These are phyloP conservation scores for Athelia sp. DNA, from an alignment of 1,284 basidiomycete species.

Conservation along the genomic window DNA sequence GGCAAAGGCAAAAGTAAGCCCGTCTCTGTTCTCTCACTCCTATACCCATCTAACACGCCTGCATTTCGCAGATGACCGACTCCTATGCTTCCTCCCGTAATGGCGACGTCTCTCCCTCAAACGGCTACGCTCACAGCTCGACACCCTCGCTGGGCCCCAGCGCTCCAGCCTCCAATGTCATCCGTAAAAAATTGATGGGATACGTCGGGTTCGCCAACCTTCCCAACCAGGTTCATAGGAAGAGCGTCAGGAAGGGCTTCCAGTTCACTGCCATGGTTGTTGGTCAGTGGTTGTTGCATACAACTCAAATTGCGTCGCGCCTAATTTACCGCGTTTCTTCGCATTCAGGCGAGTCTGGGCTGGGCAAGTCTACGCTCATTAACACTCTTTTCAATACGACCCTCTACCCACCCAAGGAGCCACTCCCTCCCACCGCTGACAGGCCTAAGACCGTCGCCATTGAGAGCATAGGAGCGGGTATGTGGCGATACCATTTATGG, in stretches of 20 bases:
- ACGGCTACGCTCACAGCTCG: slow-evolving; percentile 56
- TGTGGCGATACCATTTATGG: slow-evolving; percentile 25
- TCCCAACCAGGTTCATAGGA: slow-evolving; percentile 96
- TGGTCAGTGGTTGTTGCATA: slow-evolving; percentile 55
- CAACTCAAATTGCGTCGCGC: slow-evolving; percentile 8
- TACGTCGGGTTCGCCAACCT: slow-evolving; percentile 91
- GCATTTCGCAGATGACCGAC: slow-evolving; percentile 58
- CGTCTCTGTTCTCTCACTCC: slow-evolving; percentile 21
- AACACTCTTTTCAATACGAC: slow-evolving; percentile 97
- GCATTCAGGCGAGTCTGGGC: slow-evolving; percentile 84
- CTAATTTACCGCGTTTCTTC: slow-evolving; percentile 14
- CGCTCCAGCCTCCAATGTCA: slow-evolving; percentile 51
- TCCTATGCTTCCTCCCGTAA: slow-evolving; percentile 64
- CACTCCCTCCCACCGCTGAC: slow-evolving; percentile 80
- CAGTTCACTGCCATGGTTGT: slow-evolving; percentile 97
- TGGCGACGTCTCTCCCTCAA: slow-evolving; percentile 52
- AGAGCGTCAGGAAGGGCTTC: slow-evolving; percentile 94
- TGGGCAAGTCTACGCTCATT: slow-evolving; percentile 96
- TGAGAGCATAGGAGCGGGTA: slow-evolving; percentile 94
- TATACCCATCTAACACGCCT: not conserved
- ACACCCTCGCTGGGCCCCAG: slow-evolving; percentile 51
- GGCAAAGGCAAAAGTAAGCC: slow-evolving; percentile 45
- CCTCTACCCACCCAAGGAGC: slow-evolving; percentile 85
- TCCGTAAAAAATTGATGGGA: slow-evolving; percentile 89
- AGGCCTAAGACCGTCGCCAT: slow-evolving; percentile 90